phyloP scores from a whole-genome alignment of 2,329 filamentous ascomycete species.

The Fusarium mangiferae region DNA sequence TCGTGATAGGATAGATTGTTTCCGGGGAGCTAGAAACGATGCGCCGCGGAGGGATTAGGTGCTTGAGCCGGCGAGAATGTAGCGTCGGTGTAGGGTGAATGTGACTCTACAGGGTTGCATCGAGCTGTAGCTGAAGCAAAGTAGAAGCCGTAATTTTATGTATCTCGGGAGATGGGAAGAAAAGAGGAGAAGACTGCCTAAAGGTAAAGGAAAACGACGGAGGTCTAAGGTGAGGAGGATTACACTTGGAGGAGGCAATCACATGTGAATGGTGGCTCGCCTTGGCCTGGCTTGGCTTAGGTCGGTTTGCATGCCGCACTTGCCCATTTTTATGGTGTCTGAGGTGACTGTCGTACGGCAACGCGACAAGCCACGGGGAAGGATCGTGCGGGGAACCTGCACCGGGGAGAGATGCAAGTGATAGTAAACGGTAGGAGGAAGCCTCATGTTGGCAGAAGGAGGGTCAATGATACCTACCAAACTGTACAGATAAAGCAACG shows the following conservation, averaged over 20 bases:
- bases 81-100: slow-evolving; percentile 12
- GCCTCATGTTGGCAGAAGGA: neutral
- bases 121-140: slow-evolving; percentile 1
- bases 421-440: slow-evolving; percentile 3
- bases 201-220: neutral
- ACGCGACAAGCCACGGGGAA: slow-evolving; percentile 24
- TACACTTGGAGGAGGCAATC: slow-evolving; percentile 27
- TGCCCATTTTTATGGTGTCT: slow-evolving; percentile 17
- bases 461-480: slow-evolving; percentile 1
- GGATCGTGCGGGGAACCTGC: slow-evolving; percentile 29
- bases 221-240: neutral
- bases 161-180: neutral
- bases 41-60: slow-evolving; percentile 22
- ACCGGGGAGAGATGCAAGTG: slow-evolving; percentile 16
- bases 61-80: neutral
- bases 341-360: slow-evolving; percentile 14
- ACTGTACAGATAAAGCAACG: neutral
- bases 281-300: slow-evolving; percentile 14
- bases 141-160: neutral
- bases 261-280: slow-evolving; percentile 34
- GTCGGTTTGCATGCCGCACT: neutral
- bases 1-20: slow-evolving; percentile 25
- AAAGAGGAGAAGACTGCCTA: neutral
- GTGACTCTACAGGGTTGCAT: slow-evolving; percentile 19
- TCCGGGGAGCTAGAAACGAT: slow-evolving; percentile 19